Base-by-base conservation (phyloP, 306 rosid genomes). In the Nissolia schottii region DNA sequence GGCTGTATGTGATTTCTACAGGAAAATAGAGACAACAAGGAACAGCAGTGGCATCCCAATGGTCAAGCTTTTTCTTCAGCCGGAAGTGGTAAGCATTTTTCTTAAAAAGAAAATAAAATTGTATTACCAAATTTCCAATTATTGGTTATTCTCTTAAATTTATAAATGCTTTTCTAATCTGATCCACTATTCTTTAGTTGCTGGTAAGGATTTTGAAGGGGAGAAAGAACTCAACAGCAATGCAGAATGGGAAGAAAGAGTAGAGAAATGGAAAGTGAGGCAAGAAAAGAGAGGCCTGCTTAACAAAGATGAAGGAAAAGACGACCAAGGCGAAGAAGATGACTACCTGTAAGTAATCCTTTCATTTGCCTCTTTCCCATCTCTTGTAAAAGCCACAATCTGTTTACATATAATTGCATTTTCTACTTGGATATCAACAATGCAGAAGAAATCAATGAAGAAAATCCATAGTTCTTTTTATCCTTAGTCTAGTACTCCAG, bases 231-330 rank as follows among this genome's bases (percentile, higher is more conserved):
- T 37, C 31, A 74, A 81, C 64, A 80, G 85, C 22, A 89, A 82
- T 74, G 95, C 74, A 43, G 97, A 94, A 74, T 94, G 99, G 99
- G 85, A 94, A 78, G 96, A 94, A 50, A 89, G 97, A 82, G 94
- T 91, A 13, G 99, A 94, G 79, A 94, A 91, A 60, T 94, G 97
- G 99, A 94, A 91, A 89, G 86, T 85, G n/a, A 88, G 89, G 79
- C 97, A 94, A 84, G 93, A 89, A 78, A 94, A 87, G 88, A 91
- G 80, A 88, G 97, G 96, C 61, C 63, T 94, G 19, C 74, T 85
- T 19, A 83, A 29, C 88, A 94, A 91, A 79, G 90, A 91, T 2
- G 96, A 88, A 4, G 85, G 79, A 38, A 86, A 84, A 61, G 86
- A 87, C 46, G 92, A 89, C 31, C 97, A 80, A 80, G 86, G 31